A percentile compares a stretch with the other conserved stretches of the same genome.
These are phyloP conservation scores for Salvia sclarea DNA, from an alignment of 305 asterid genomes.

Conservation along the genomic window DNA sequence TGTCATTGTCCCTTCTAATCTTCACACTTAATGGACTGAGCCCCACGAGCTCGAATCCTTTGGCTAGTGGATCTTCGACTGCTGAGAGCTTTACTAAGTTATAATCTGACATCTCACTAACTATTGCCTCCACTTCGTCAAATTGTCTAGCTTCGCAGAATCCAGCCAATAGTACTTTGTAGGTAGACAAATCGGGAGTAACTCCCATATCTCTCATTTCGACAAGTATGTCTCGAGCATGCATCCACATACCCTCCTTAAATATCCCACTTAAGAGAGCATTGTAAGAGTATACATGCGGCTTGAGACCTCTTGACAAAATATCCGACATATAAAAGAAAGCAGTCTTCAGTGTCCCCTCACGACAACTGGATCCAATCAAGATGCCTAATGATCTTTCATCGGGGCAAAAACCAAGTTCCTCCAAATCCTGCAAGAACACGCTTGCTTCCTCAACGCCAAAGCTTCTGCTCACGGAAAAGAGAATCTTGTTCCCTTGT, in stretches of 20 bases:
- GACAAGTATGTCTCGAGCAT: constrained; percentile 52
- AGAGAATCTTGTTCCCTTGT: constrained; percentile 62
- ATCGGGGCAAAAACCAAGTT: constrained; percentile 57
- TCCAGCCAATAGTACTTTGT: constrained; percentile 72
- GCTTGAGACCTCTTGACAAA: constrained; percentile 61
- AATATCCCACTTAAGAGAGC: constrained; percentile 73
- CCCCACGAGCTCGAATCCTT: constrained; percentile 61
- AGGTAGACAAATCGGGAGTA: constrained; percentile 56
- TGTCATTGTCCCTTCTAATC: constrained; percentile 76
- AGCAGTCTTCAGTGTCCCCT: constrained; percentile 59
- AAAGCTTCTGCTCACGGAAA: constrained; percentile 53
- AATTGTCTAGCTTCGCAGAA: constrained; percentile 63
- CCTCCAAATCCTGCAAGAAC: constrained; percentile 58
- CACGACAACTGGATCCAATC: constrained; percentile 71
- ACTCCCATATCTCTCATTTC: constrained; percentile 79
- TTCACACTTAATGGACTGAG: constrained; percentile 56
- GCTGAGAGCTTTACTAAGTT: constrained; percentile 46
- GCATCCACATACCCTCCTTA: constrained; percentile 72
- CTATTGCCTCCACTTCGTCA: constrained; percentile 57
- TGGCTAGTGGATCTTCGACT: constrained; percentile 54
- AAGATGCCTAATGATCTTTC: constrained; percentile 71
- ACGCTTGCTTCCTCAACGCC: constrained; percentile 55
- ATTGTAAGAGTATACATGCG: constrained; percentile 65
- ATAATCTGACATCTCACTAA: constrained; percentile 54
- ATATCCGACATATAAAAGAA: constrained; percentile 65